Base-by-base conservation (phyloP, 2,329 filamentous ascomycete species). In the Catunica adiposa region DNA sequence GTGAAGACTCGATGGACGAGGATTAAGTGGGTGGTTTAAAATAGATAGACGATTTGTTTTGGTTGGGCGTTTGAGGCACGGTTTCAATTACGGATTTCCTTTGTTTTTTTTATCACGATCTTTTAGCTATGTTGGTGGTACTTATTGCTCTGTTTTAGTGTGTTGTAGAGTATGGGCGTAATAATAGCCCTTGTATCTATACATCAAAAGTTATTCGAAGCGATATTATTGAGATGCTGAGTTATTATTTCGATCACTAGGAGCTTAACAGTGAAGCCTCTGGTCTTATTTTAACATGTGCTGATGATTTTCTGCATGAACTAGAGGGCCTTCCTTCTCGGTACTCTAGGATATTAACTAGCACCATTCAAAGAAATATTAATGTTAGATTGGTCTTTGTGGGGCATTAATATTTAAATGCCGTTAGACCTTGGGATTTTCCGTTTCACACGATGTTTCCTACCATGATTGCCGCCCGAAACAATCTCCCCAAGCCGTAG, bases 1-100 rank as follows among this genome's bases (percentile, higher is more conserved):
- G 62, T 4, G 65, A 67, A 0, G 74, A 76, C 40, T 76, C 73
- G 1, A 80, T 80, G 77, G 76, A 79, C 54, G 76, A 80, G 61
- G 75, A 78, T 63, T 77, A 65, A 59, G 48, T 51, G 58, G 47
- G 46, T 40, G 20, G 34, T 11, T 40, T 37, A 26, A 20, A 31
- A 52, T n/a, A 47, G 22, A 40, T 20, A 40, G 29, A 37, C 34
- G 34, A 37, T 17, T 37, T 34, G 29, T 50, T 54, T 31, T 44
- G 26, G 17, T 25, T 47, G 38, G 38, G 46, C 47, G 50, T 52
- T 52, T 25, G 20, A 14, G 29, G 50, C 15, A 52, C 38, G 29
- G 23, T 51, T 40, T 17, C 29, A 34, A 51, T 56, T 26, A 54
- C 42, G 53, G 25, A 34, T 56, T 47, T 57, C 17, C 47, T 40